phyloP scores from a whole-genome alignment of 228 moss, liverwort and hornwort species.

The Sphagnum magellanicum region DNA sequence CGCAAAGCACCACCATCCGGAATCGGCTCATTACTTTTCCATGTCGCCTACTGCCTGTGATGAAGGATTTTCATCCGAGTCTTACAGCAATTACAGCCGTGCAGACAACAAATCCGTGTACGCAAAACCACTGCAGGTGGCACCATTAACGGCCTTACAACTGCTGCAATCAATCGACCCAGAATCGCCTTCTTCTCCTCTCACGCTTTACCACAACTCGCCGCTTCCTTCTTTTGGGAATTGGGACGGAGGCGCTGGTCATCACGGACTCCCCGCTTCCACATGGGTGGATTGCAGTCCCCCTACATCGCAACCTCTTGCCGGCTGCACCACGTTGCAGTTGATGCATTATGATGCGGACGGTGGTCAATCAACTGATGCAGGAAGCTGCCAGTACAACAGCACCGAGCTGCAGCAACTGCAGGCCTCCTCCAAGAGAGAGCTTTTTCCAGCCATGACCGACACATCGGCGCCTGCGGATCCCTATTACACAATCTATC shows the following conservation, averaged over 20 bases:
- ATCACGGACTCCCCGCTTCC: background rate
- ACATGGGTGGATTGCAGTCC: background rate
- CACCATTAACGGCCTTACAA: background rate
- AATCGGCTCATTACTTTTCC: background rate
- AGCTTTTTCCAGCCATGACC: too few species aligned
- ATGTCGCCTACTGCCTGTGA: background rate
- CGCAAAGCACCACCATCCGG: background rate
- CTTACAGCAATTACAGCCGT: too few species aligned
- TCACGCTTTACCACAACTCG: constrained; percentile 3
- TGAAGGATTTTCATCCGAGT: background rate
- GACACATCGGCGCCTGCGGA: too few species aligned
- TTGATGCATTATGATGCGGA: background rate
- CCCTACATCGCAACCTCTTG: background rate
- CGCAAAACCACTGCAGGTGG: background rate
- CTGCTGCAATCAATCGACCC: constrained; percentile 6
- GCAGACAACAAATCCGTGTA: too few species aligned
- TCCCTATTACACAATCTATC: too few species aligned
- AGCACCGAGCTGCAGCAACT: too few species aligned
- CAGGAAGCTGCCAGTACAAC: too few species aligned
- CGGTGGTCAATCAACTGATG: background rate
- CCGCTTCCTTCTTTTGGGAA: constrained; percentile 1
- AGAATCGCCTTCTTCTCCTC: constrained; percentile 22
- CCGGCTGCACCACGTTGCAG: background rate
- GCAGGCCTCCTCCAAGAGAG: too few species aligned
- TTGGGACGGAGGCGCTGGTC: constrained; percentile 10